Base-by-base conservation (phyloP, 148 eudicot species). In the Nepenthes mirabilis region DNA sequence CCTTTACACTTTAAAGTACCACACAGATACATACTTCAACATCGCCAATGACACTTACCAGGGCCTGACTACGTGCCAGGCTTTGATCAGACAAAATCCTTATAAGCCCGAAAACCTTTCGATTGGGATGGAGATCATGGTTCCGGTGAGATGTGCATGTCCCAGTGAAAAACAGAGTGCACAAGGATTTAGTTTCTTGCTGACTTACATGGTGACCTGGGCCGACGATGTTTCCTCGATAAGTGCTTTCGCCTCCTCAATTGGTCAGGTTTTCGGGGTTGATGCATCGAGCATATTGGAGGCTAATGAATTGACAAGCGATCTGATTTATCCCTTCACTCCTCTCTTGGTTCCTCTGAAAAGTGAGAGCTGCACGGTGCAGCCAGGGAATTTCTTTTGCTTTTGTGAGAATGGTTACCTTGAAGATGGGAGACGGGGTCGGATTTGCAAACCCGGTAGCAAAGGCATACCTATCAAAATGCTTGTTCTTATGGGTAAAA, bases 291-390 rank as follows among this genome's bases (percentile, higher is more conserved):
- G 67, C 56, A 64, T 90, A 32, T 14, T 65, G 11, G 73, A 71
- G 90, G 94, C 33, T 32, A 90, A 90, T 68, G 75, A 79, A 68
- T 72, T 90, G 2, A 1, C 34, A 4, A n/a, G 9, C 34, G 40
- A 47, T 14, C 23, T 68, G 33, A 85, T 82, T 34, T 90, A 62
- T 64, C 85, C 85, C 32, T 86, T 74, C 52, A 78, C 80, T 2
- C 84, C 86, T 0, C 8, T 90, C 33, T 68, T 90, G 35, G 77
- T 90, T 37, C 94, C 90, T 1, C 60, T 90, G 11, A 74, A 62
- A 35, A 65, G 13, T 52, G 58, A 55, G 36, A 55, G 58, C 58
- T 55, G 58, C 36, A 55, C 36, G 2, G 58, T 11, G 34, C 36
- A 55, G 0, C 58, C 58, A 2, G 58, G 36, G 58, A 55, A 55